Evolutionary conservation across 2,329 filamentous ascomycete species (phyloP).

Genomic region (Mycosphaerelloides madeirae): DNA sequence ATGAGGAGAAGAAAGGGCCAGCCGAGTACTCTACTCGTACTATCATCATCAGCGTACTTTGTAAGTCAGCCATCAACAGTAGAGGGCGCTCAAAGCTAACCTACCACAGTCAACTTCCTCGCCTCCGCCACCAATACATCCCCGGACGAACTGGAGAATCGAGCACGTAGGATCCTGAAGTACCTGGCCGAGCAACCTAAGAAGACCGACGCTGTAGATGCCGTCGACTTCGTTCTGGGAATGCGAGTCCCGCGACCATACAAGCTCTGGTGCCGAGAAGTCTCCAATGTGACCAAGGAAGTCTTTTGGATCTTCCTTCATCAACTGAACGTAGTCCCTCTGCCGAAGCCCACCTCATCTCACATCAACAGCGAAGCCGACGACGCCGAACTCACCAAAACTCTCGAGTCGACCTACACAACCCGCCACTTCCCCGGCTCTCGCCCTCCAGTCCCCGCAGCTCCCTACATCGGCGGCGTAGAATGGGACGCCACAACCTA

Average conservation of each 20-base stretch:
- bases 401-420: conserved; percentile 40
- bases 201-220: conserved; percentile 68
- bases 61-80: conserved; percentile 26
- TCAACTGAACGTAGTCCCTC: conserved; percentile 78
- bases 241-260: conserved; percentile 87
- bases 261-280: conserved; percentile 89
- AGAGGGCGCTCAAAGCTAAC: conserved; percentile 7
- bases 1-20: conserved; percentile 96
- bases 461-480: conserved; percentile 92
- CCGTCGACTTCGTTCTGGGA: conserved; percentile 79
- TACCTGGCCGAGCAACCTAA: conserved; percentile 79
- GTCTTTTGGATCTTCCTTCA: conserved; percentile 99
- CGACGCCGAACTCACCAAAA: conserved; percentile 18
- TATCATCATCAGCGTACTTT: conserved; percentile 82
- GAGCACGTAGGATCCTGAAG: conserved; percentile 67
- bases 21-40: conserved; percentile 92
- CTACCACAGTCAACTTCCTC: conserved; percentile 64
- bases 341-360: conserved; percentile 41
- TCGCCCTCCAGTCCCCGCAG: conserved; percentile 83
- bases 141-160: conserved; percentile 47
- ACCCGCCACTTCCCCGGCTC: conserved; percentile 76
- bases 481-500: conserved; percentile 99
- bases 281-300: conserved; percentile 89
- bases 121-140: conserved; percentile 52
- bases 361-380: conserved; percentile 14